These are phyloP conservation scores for Sanchytrium tribonematis DNA, from an alignment of 371 early-diverging fungal genomes.

Conservation along the genomic window DNA sequence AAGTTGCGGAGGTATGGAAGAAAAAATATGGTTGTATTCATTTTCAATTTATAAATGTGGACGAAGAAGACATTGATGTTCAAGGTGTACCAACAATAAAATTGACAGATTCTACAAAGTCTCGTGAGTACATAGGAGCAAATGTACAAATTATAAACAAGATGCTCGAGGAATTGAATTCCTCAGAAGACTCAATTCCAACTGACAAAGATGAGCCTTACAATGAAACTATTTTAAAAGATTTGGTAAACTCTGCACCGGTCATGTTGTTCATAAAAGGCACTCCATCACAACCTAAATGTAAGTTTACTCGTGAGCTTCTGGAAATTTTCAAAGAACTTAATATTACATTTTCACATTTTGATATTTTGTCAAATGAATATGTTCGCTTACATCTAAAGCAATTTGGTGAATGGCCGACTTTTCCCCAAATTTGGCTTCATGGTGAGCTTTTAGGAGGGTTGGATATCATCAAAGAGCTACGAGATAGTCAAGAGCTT, in stretches of 20 bases:
- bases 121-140: background rate
- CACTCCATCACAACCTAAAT: slow-evolving; percentile 46
- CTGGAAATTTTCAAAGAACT: slow-evolving; percentile 3
- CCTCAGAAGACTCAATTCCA: background rate
- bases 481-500: background rate
- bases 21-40: background rate
- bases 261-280: slow-evolving; percentile 86
- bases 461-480: slow-evolving; percentile 8
- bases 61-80: background rate
- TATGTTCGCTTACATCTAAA: slow-evolving; percentile 10
- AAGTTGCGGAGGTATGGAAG: background rate
- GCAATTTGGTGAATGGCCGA: slow-evolving; percentile 11
- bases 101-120: background rate
- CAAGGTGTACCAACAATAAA: background rate
- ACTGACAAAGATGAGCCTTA: background rate
- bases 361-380: slow-evolving; percentile 10
- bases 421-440: slow-evolving; percentile 18
- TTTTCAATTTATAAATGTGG: background rate
- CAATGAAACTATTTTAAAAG: slow-evolving; percentile 25
- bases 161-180: background rate
- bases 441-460: slow-evolving; percentile 13
- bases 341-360: slow-evolving; percentile 1
- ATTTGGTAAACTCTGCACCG: slow-evolving; percentile 32
- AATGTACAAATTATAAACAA: background rate
- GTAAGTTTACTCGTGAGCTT: slow-evolving; percentile 58